Base-by-base conservation (phyloP, 164 flowering plant species). In the Nymphaea thermarum region DNA sequence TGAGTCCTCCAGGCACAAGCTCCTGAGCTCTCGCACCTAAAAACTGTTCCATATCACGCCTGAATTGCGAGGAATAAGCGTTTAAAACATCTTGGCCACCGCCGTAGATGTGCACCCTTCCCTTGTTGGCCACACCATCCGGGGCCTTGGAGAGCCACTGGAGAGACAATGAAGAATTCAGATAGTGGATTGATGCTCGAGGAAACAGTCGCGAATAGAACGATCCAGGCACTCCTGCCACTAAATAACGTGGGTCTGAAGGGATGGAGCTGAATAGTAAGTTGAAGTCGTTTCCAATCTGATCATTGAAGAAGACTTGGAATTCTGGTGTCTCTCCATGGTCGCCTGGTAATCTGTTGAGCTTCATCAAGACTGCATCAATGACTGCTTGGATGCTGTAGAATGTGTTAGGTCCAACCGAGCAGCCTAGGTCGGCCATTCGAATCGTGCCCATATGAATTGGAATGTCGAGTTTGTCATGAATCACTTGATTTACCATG, bases 131-230 rank as follows among this genome's bases (percentile, higher is more conserved):
- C 43, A 76, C 68, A 43, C 69, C 74, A 3, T 63, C 43, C 42
- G 79, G 76, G 0, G 74, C 73, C 57, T 43, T 43, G 8, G 78
- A 65, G 11, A 80, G 69, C 82, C 82, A 80, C 0, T 80, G 78
- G 5, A 80, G 66, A 0, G 80, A 59, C 59, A 43, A 67, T 6
- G 76, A 73, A 2, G 82, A 79, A 67, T 75, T 71, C 4, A 71
- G 74, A 12, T 77, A 64, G 53, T 75, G 68, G 36, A 77, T 67
- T 4, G 71, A 68, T 16, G 68, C 65, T 45, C 57, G 60, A 1
- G 82, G 82, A 60, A 80, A 77, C 14, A 80, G 53, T 3, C 75
- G 71, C 5, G 71, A 73, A 10, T 71, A 57, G 66, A 77, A 80
- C 41, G 80, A 80, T 6, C 82, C 82, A 4, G 77, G 80, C 5